Percentiles rank a stretch among this genome's conserved stretches.
Evolutionary conservation across 495 filamentous ascomycete species (phyloP).

Genomic region (Hyaloscypha hepaticicola): DNA sequence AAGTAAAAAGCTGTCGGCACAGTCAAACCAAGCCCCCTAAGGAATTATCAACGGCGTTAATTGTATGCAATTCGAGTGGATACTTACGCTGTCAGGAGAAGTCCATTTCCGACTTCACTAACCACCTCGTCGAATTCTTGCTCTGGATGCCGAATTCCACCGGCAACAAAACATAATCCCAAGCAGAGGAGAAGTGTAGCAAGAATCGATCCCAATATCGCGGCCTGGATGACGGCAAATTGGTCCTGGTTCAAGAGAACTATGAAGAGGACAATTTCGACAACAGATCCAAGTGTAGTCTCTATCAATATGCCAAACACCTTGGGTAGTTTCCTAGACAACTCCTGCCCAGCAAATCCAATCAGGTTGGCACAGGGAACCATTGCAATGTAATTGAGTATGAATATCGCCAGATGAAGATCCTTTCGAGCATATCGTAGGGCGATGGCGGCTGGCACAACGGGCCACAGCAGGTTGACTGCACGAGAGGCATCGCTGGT

Average conservation of each 20-base stretch:
- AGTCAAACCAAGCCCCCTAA: constrained; percentile 69
- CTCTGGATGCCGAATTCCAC: constrained; percentile 63
- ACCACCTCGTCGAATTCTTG: constrained; percentile 73
- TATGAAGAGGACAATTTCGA: constrained; percentile 84
- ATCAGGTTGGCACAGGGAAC: constrained; percentile 84
- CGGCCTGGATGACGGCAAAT: constrained; percentile 70
- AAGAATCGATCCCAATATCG: constrained; percentile 77
- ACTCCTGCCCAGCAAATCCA: constrained; percentile 79
- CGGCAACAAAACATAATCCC: constrained; percentile 75
- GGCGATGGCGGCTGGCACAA: constrained; percentile 65
- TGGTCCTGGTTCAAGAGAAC: constrained; percentile 50
- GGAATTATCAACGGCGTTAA: not conserved
- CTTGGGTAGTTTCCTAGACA: constrained; percentile 76
- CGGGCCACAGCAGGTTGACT: constrained; percentile 65
- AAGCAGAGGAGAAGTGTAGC: constrained; percentile 76
- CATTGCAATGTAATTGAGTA: constrained; percentile 78
- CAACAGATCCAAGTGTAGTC: constrained; percentile 71
- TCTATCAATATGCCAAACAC: constrained; percentile 76
- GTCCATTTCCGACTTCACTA: constrained; percentile 76
- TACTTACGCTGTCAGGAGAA: constrained; percentile 73
- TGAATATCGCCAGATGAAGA: constrained; percentile 62
- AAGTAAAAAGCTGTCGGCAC: constrained; percentile 77
- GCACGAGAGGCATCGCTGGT: constrained; percentile 23
- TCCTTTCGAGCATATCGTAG: constrained; percentile 63
- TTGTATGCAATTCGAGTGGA: not conserved